Evolutionary conservation across 176 grass and related monocot genomes (phyloP).

Genomic region (Calamus simplicifolius): DNA sequence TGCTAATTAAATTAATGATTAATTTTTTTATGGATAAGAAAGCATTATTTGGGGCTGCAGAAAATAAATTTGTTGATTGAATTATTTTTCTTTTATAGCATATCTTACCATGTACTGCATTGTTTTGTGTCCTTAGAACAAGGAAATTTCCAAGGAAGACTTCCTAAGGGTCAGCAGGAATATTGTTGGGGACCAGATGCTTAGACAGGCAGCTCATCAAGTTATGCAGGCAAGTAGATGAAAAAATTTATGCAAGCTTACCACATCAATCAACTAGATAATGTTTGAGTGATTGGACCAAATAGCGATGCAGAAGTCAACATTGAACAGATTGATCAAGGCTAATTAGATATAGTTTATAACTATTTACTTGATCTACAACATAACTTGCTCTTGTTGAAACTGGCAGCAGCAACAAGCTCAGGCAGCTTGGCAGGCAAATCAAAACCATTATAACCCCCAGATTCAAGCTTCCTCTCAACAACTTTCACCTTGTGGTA

Average conservation of each 20-base stretch:
- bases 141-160: constrained; percentile 87
- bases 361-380: too few relatives aligned
- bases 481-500: constrained; percentile 44
- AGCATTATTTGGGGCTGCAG: too few relatives aligned
- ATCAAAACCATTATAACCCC: constrained; percentile 44
- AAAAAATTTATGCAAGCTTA: too few relatives aligned
- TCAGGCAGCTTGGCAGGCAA: constrained; percentile 39
- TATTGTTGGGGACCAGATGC: constrained; percentile 96
- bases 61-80: too few relatives aligned
- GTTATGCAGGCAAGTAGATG: constrained; percentile 63
- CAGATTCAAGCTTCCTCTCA: constrained; percentile 51
- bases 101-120: background rate
- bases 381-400: constrained; percentile 18
- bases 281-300: background rate
- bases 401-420: constrained; percentile 32
- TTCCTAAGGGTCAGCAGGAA: constrained; percentile 81
- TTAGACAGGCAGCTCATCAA: constrained; percentile 76
- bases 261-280: too few relatives aligned
- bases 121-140: constrained; percentile 55
- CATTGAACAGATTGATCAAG: too few relatives aligned
- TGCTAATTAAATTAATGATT: too few relatives aligned
- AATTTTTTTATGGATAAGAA: too few relatives aligned
- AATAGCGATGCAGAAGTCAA: too few relatives aligned
- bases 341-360: too few relatives aligned
- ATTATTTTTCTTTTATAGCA: too few relatives aligned